Conservation (phyloP, 257 asterid species). For the Salvia rosmarinus region DNA sequence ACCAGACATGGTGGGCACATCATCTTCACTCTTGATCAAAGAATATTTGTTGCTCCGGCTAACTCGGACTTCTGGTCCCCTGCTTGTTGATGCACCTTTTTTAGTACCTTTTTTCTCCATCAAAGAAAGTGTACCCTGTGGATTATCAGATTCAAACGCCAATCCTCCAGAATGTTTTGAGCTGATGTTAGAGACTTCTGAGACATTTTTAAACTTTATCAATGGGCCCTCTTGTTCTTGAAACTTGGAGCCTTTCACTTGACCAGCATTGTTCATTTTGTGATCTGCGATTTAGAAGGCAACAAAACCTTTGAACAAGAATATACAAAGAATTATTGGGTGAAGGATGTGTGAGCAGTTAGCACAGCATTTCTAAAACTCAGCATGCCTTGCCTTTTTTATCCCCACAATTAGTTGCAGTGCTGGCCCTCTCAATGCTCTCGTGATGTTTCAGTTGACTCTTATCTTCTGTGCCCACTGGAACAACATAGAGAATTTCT, state of each 20-base stretch:
- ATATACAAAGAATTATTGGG: not conserved
- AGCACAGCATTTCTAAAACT: conserved; percentile 1
- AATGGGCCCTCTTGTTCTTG: conserved; percentile 38
- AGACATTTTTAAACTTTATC: conserved; percentile 43
- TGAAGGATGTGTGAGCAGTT: not conserved
- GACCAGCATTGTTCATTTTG: conserved; percentile 39
- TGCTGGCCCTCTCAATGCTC: conserved; percentile 28
- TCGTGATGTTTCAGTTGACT: conserved; percentile 33
- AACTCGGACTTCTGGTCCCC: conserved; percentile 46
- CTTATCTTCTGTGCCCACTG: conserved; percentile 36
- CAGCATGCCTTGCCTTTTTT: conserved; percentile 32
- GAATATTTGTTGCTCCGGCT: conserved; percentile 50
- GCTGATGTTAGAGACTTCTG: conserved; percentile 33
- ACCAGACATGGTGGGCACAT: conserved; percentile 39
- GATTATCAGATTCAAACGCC: conserved; percentile 47
- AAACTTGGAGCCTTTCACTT: conserved; percentile 52
- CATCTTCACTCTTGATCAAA: conserved; percentile 40
- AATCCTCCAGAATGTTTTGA: conserved; percentile 42
- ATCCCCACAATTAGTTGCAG: conserved; percentile 29
- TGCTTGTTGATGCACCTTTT: conserved; percentile 41
- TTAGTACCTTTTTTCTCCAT: conserved; percentile 54
- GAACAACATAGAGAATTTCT: conserved; percentile 15
- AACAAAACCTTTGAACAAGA: conserved; percentile 1
- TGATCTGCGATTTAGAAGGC: conserved; percentile 34
- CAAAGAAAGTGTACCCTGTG: conserved; percentile 42